A percentile compares a stretch with the other conserved stretches of the same genome.
These are phyloP conservation scores for Cochlearia excelsa DNA, from an alignment of 345 rosid species.

Conservation along the genomic window DNA sequence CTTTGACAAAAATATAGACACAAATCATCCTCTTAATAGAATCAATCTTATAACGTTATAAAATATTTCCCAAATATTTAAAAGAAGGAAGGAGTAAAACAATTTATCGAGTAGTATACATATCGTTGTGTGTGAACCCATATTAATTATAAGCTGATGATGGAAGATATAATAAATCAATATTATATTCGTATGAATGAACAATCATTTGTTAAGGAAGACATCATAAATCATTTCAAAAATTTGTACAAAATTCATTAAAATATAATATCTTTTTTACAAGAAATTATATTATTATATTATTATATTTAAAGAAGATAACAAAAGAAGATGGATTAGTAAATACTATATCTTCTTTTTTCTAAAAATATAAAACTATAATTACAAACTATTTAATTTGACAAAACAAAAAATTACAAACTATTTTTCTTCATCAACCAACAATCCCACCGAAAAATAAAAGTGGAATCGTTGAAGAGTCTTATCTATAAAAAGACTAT, in stretches of 20 bases:
- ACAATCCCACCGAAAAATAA: slow-evolving; percentile 70
- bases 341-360: slow-evolving; percentile 28
- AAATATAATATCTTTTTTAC: slow-evolving; percentile 14
- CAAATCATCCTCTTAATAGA: slow-evolving; percentile 15
- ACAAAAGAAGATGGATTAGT: slow-evolving; percentile 30
- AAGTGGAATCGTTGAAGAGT: slow-evolving; percentile 47
- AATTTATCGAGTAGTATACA: slow-evolving; percentile 12
- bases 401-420: slow-evolving; percentile 26
- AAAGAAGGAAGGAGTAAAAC: slow-evolving; percentile 3
- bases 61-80: background rate
- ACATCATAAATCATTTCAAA: slow-evolving; percentile 29
- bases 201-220: slow-evolving; percentile 33
- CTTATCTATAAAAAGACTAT: slow-evolving; percentile 32
- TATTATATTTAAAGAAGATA: slow-evolving; percentile 7
- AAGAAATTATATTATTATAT: slow-evolving; percentile 37
- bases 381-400: slow-evolving; percentile 40
- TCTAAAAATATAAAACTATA: slow-evolving; percentile 49
- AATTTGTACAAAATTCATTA: slow-evolving; percentile 5
- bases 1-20: slow-evolving; percentile 16
- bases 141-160: background rate
- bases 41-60: slow-evolving; percentile 7
- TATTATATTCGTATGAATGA: slow-evolving; percentile 19
- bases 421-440: slow-evolving; percentile 34
- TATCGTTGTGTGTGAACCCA: slow-evolving; percentile 10
- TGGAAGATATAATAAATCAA: background rate